These are phyloP conservation scores for Aspergillus haitiensis DNA, from an alignment of 495 filamentous ascomycete species.

Conservation along the genomic window DNA sequence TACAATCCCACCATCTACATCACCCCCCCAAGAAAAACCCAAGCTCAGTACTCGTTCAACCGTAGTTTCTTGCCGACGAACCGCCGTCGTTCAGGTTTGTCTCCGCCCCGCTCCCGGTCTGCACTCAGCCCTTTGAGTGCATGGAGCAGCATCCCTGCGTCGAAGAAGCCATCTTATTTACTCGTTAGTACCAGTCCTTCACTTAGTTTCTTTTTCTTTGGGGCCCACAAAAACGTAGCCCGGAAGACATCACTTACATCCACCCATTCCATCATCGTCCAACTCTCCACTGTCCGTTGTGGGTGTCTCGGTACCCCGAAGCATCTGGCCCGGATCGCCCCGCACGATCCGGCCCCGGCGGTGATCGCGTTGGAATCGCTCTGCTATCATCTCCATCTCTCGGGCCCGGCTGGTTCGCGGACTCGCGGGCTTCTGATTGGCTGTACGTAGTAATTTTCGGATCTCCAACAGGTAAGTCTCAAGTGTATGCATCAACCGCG, in stretches of 20 bases:
- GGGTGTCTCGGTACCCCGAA: conserved; percentile 49
- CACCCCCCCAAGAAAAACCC: neutral
- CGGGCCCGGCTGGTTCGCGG: conserved; percentile 61
- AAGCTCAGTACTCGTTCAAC: conserved; percentile 66
- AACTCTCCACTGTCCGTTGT: conserved; percentile 64
- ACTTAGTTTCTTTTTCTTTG: neutral
- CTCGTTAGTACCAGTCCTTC: conserved; percentile 26
- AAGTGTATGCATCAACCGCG: conserved; percentile 82
- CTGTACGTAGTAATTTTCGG: conserved; percentile 72
- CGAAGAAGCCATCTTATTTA: conserved; percentile 85
- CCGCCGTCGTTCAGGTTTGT: conserved; percentile 51
- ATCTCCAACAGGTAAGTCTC: conserved; percentile 91
- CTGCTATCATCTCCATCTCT: conserved; percentile 61
- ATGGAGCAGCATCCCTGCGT: conserved; percentile 88
- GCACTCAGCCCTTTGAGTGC: conserved; percentile 69
- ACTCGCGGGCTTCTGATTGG: conserved; percentile 55
- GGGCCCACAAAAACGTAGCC: conserved; percentile 5
- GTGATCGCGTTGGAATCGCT: conserved; percentile 42
- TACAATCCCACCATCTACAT: neutral
- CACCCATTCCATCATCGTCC: conserved; percentile 87
- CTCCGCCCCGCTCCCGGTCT: conserved; percentile 47
- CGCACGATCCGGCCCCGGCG: conserved; percentile 49
- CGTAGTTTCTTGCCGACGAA: conserved; percentile 79
- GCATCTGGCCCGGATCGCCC: conserved; percentile 34
- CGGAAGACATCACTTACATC: conserved; percentile 65